Evolutionary conservation across 75 land plant genomes (phyloP).

Genomic region (Selaginella tamariscina): DNA sequence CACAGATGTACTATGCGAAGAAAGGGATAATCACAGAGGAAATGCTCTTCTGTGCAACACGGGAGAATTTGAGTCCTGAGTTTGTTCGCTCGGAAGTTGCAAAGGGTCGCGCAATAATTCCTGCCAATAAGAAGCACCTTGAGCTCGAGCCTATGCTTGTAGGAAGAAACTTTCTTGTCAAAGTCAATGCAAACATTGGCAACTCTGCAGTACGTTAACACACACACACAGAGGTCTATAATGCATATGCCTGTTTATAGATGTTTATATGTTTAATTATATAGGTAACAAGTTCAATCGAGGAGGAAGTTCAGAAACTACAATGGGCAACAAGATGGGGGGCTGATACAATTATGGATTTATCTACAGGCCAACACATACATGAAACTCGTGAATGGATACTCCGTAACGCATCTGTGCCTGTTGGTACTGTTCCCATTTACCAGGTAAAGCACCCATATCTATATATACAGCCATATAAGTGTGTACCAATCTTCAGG

Average conservation of each 20-base stretch:
- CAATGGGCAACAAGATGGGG: constrained; percentile 99
- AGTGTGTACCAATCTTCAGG: too few species aligned
- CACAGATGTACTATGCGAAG: constrained; percentile 97
- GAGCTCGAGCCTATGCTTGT: constrained; percentile 96
- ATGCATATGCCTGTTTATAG: too few species aligned
- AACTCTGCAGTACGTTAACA: constrained; percentile 95
- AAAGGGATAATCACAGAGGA: constrained; percentile 87
- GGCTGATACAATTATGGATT: constrained; percentile 97
- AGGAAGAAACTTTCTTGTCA: constrained; percentile 89
- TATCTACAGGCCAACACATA: constrained; percentile 94
- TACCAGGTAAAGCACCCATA: too few species aligned
- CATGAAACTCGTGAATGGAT: constrained; percentile 99
- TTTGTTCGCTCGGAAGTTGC: constrained; percentile 93
- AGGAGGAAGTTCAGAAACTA: constrained; percentile 94
- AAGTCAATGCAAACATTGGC: constrained; percentile 98
- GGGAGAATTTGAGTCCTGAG: constrained; percentile 86
- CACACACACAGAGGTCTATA: too few species aligned
- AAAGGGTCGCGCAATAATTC: constrained; percentile 91
- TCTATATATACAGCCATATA: too few species aligned
- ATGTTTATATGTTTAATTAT: too few species aligned
- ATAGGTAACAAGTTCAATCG: constrained; percentile 90
- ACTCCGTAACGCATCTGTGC: constrained; percentile 81
- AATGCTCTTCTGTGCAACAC: constrained; percentile 81
- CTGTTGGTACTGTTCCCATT: constrained; percentile 96
- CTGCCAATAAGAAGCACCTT: constrained; percentile 86